Base-by-base conservation (phyloP, 1,139 yeast species). In the Geotrichum reessii region DNA sequence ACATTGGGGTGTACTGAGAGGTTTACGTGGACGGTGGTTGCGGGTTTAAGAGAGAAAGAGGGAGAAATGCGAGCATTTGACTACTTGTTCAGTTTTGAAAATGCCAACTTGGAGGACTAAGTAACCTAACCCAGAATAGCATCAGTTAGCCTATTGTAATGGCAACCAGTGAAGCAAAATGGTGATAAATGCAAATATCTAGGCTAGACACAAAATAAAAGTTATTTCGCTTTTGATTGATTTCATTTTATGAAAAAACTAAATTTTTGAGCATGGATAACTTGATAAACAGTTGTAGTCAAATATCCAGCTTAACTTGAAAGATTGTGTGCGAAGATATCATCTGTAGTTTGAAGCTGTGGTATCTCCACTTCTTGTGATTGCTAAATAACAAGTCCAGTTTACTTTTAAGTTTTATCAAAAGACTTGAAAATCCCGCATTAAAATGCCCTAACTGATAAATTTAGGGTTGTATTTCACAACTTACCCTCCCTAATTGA, bases 1-100 rank as follows among this genome's bases (percentile, higher is more conserved):
- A 72, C 74, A 75, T 75, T 60, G 70, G 21, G 42, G 37, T 21
- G 25, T 40, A 8, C n/a, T 11, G 8, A 21, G 21, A 46, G 48
- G 48, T 25, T 46, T 46, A 22, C 48, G 48, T 37, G 44, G 44
- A 37, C 17, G 44, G 17, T 37, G 19, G 44, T n/a, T 37, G 44
- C 44, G 44, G 44, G 44, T 37, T 37, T 37, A 37, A 37, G 44
- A 37, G 44, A 9, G 44, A 37, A 37, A 37, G 44, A 37, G 44
- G 44, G 44, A 37, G 42, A 33, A 33, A 17, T 33, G 14, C 14
- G 42, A 33, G 44, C 44, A 37, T 37, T 37, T 37, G 3, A 19
- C 44, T 17, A 37, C 44, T 19, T 37, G 44, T 37, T 37, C 44
- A 37, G 17, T 37, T 37, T 37, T 37, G 44, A 37, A 37, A 37